Evolutionary conservation across 2,329 filamentous ascomycete species (phyloP).

Genomic region (Colletotrichum sp.): DNA sequence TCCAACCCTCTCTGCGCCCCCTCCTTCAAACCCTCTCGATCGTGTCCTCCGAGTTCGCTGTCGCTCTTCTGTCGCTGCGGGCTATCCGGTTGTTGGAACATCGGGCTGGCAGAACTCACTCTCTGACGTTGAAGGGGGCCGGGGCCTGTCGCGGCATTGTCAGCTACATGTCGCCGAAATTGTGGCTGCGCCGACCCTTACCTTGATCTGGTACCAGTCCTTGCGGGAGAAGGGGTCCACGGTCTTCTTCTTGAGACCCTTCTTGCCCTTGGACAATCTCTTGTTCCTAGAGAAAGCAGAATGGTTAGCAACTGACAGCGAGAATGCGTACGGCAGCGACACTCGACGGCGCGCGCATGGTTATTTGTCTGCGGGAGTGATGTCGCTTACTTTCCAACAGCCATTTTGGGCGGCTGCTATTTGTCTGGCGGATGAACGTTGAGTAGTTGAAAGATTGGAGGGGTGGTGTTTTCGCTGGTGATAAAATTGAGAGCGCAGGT

Average conservation of each 20-base stretch:
- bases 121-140: constrained; percentile 92
- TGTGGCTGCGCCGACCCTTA: constrained; percentile 39
- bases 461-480: constrained; percentile 36
- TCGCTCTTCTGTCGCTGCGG: neutral
- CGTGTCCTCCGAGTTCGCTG: neutral
- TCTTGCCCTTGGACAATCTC: constrained; percentile 99
- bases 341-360: neutral
- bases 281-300: constrained; percentile 76
- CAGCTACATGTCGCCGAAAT: constrained; percentile 20
- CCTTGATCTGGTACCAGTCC: constrained; percentile 99
- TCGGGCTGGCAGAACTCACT: constrained; percentile 68
- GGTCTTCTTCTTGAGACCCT: constrained; percentile 99
- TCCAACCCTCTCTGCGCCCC: neutral
- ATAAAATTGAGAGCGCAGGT: constrained; percentile 31
- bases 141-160: constrained; percentile 68
- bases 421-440: constrained; percentile 48
- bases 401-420: constrained; percentile 58
- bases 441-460: constrained; percentile 47
- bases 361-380: neutral
- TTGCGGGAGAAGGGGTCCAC: constrained; percentile 97
- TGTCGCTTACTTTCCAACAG: constrained; percentile 62
- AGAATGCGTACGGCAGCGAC: constrained; percentile 3
- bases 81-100: neutral
- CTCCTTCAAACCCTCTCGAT: neutral
- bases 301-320: constrained; percentile 23